Conservation (phyloP, 306 rosid genomes). For the Prosopis cineraria region DNA sequence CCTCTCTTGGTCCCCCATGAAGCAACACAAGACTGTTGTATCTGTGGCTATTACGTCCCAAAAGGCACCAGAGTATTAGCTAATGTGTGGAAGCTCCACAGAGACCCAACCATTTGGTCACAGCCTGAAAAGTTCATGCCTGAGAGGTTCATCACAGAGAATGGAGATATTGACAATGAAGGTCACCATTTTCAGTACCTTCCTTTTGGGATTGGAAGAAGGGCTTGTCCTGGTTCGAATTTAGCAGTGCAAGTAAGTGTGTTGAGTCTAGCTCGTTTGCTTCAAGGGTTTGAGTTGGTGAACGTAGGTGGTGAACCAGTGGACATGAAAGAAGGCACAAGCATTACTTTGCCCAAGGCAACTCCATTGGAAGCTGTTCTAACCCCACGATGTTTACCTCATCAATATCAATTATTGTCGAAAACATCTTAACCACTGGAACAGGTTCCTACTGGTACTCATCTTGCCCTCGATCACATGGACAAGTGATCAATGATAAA, state of each 20-base stretch:
- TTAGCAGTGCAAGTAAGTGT: conserved; percentile 52
- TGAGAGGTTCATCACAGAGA: conserved; percentile 45
- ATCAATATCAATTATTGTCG: conserved; percentile 1
- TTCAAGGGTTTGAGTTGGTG: conserved; percentile 53
- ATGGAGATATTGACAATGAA: conserved; percentile 39
- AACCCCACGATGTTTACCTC: conserved; percentile 33
- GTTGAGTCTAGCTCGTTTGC: conserved; percentile 46
- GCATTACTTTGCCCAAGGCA: conserved; percentile 50
- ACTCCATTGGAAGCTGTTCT: conserved; percentile 43
- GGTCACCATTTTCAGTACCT: conserved; percentile 48
- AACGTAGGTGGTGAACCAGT: conserved; percentile 23
- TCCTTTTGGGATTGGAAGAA: conserved; percentile 60
- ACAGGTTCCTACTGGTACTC: too few species aligned
- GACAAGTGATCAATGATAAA: too few species aligned
- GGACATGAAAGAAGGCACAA: conserved; percentile 56
- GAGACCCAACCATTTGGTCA: conserved; percentile 50
- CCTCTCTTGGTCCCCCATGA: conserved; percentile 58
- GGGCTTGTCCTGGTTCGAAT: conserved; percentile 55
- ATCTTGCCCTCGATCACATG: too few species aligned
- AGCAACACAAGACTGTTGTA: conserved; percentile 48
- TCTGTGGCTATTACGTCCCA: too few species aligned
- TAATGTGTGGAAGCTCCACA: too few species aligned
- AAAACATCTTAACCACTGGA: background rate
- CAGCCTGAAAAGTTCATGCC: conserved; percentile 54
- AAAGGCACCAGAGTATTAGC: too few species aligned